Evolutionary conservation across 2,329 filamentous ascomycete species (phyloP).

Genomic region (Whalleya microplaca): DNA sequence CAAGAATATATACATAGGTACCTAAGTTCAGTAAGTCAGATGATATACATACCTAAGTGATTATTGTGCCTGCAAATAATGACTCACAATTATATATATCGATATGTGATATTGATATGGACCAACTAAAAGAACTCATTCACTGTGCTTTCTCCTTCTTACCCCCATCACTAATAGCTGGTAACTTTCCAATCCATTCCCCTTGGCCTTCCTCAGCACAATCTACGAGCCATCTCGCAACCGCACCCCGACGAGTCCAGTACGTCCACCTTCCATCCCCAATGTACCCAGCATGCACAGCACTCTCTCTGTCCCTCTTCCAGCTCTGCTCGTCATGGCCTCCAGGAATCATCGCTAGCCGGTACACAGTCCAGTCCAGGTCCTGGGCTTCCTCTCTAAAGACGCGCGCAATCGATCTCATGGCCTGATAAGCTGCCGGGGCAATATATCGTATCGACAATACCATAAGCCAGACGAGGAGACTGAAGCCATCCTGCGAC

Average conservation of each 20-base stretch:
- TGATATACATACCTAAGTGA: too few relatives aligned
- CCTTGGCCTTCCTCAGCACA: constrained; percentile 18
- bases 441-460: constrained; percentile 1
- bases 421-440: constrained; percentile 4
- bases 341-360: constrained; percentile 31
- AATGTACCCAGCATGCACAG: constrained; percentile 24
- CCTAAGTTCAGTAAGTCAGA: too few relatives aligned
- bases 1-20: too few relatives aligned
- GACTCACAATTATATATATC: too few relatives aligned
- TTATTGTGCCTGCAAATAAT: too few relatives aligned
- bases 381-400: constrained; percentile 9
- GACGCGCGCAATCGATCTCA: constrained; percentile 1
- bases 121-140: not conserved
- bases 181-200: constrained; percentile 31
- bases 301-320: constrained; percentile 33
- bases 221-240: constrained; percentile 39
- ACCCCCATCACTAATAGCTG: constrained; percentile 22
- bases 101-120: not conserved
- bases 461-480: constrained; percentile 3
- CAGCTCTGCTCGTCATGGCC: constrained; percentile 32
- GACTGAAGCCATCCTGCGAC: constrained; percentile 4
- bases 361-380: constrained; percentile 14
- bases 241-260: constrained; percentile 19
- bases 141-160: not conserved
- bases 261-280: constrained; percentile 25